Evolutionary conservation across 148 eudicot species (phyloP), one percentile per base, ranked within the genome.

Genomic region (Camellia lanceoleosa): DNA sequence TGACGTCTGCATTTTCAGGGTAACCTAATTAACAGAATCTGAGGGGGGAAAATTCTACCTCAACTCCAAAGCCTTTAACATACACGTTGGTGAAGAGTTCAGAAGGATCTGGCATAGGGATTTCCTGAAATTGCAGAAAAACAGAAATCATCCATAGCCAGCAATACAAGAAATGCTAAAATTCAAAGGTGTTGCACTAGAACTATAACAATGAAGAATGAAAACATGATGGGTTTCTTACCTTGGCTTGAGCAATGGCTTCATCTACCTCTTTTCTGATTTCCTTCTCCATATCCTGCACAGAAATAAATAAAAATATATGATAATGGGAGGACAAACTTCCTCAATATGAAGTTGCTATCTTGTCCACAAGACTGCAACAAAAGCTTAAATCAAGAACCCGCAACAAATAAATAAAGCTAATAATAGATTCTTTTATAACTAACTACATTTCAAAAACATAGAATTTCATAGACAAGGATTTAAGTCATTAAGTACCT

Each of bases 51-150:
- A 78, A 38, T 44, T 62, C 61, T 91, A 95, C 97, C 96, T 95
- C 94, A 72, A 80, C 86, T 44, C 97, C 98, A 56, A 74, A 82
- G 74, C 97, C 97, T 88, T 95, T 95, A 68, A 85, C 92, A 84
- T 89, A 95, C 59, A 95, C 87, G 81, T 95, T 92, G 73, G 93
- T 92, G 70, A 93, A 95, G 42, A 93, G 93, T 71, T 93, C 92
- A 23, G 93, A 87, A 63, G 90, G 73, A 70, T 92, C 97, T 68
- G 97, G 98, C 94, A 92, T 83, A 62, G 94, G 94, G 83, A 97
- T 89, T 87, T 92, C 97, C 98, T 95, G 94, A 38, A 85, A 85
- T 51, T 73, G 70, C 80, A 84, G 47, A 69, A 42, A 72, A 58
- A 42, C 46, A 77, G 7, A 41, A 18, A 2, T 47, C 7, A 41